These are phyloP conservation scores for Erysimum cheiri DNA, from an alignment of 441 rosid genomes.

Conservation along the genomic window DNA sequence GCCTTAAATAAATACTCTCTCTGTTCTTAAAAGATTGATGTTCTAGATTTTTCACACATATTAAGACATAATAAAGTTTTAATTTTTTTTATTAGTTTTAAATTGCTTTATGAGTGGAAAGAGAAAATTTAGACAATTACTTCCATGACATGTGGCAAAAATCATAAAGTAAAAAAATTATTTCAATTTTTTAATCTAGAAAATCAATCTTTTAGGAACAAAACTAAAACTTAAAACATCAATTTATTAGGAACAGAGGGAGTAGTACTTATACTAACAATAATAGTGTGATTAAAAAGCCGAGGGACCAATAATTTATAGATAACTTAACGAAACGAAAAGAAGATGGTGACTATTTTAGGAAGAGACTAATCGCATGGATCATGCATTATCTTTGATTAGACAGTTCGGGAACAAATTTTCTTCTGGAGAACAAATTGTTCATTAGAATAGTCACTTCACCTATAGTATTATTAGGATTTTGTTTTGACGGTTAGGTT, in stretches of 20 bases:
- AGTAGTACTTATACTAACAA: conserved; percentile 1
- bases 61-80: no score
- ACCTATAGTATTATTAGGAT: neutral
- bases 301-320: conserved; percentile 15
- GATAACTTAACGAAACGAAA: conserved; percentile 32
- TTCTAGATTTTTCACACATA: no score
- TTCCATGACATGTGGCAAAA: no score
- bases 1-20: conserved; percentile 20
- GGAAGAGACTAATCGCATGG: conserved; percentile 39
- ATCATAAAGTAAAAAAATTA: no score
- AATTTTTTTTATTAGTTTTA: no score
- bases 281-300: conserved; percentile 16
- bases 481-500: neutral
- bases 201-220: no score
- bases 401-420: conserved; percentile 22
- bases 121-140: no score
- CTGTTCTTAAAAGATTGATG: no score
- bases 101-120: no score
- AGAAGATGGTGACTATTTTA: conserved; percentile 14
- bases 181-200: no score
- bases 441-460: conserved; percentile 26
- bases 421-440: conserved; percentile 17
- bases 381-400: conserved; percentile 29
- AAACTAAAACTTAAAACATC: no score
- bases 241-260: no score